These are phyloP conservation scores for Aspergillus ibericus DNA, from an alignment of 2,329 filamentous ascomycete genomes.

Conservation along the genomic window DNA sequence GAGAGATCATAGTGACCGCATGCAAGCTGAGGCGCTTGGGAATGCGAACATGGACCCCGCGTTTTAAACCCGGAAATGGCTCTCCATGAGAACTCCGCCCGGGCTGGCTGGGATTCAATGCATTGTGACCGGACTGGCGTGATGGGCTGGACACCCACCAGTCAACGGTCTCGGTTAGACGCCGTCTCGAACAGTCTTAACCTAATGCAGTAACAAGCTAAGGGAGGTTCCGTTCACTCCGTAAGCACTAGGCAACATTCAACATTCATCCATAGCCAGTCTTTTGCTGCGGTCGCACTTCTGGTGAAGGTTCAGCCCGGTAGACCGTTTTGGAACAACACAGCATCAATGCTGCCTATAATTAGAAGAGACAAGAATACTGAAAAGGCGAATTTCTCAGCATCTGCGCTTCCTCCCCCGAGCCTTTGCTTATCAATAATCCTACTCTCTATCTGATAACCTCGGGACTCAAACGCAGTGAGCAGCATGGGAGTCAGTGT, in stretches of 20 bases:
- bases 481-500: no score
- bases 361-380: no score
- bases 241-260: neutral
- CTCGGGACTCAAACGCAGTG: no score
- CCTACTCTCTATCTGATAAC: no score
- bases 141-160: neutral
- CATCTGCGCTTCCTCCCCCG: no score
- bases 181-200: neutral
- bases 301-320: no score
- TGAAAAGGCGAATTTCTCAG: no score
- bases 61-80: neutral
- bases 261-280: neutral
- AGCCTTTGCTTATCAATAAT: no score
- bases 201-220: neutral
- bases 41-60: neutral
- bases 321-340: no score
- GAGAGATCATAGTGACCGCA: neutral
- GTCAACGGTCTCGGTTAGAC: neutral
- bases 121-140: neutral
- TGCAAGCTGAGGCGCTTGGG: neutral
- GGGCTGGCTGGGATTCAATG: neutral
- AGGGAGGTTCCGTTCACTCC: no score
- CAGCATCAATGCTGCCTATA: no score
- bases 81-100: neutral
- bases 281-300: no score